Evolutionary conservation across 2,329 filamentous ascomycete species (phyloP), one percentile per base, ranked within the genome.

Genomic region (Ascomycota sp.): DNA sequence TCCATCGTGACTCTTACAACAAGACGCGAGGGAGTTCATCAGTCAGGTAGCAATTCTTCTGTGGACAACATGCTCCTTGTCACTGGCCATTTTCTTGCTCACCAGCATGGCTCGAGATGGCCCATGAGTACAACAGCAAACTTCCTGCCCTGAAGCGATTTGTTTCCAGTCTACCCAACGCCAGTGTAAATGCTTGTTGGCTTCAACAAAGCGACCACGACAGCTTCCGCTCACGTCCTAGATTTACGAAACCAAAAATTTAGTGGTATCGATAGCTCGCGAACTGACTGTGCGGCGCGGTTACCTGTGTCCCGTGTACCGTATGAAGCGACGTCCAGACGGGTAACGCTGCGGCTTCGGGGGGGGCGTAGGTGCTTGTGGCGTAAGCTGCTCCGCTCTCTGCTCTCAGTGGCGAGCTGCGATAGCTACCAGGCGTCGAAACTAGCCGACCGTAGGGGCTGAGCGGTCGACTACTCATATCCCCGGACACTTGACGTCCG

Each of bases 401-500:
- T 3, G 63, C 58, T 9, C 64, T 56, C 31, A 66, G 48, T 4
- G 63, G 59, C 2, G 61, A 64, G 41, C 60, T 65, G 32, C 62
- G 55, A 44, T 68, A 68, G 2, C 53, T 53, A 6, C 50, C 50
- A 24, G 53, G 42, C 20, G 49, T 46, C 27, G 55, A 49, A 13
- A 50, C 43, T 20, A 59, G 39, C 17, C 56, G 53, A 21, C 53
- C 54, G 33, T 60, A 67, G 0, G 64, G 63, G 38, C 63, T 65
- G 8, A 53, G 39, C 3, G 61, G 58, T 23, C 63, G 50, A n/a
- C 35, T 43, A 20, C 43, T 43, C 29, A 55, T 59, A 20, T 64
- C 60, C 6, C 53, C 50, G 4, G 60, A 59, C 10, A 53, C 34
- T 30, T 61, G 53, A 27, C 55, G 52, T 11, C 43, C 41, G 32